These are phyloP conservation scores for Neofusicoccum sp. DNA, from an alignment of 2,329 filamentous ascomycete genomes.

Conservation along the genomic window DNA sequence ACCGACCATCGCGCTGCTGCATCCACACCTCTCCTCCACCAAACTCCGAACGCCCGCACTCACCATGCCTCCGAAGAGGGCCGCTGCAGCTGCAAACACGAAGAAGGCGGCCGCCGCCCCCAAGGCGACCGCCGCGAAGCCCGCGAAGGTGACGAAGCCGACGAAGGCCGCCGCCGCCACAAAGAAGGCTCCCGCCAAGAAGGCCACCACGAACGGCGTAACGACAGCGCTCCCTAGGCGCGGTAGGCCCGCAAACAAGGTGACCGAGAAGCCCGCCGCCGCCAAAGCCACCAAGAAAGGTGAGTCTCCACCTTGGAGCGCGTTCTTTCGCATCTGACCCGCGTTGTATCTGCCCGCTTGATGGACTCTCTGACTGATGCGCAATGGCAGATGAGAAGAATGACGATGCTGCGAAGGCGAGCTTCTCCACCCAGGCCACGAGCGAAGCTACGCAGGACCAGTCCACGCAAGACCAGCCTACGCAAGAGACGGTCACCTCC, in stretches of 20 bases:
- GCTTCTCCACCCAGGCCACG: background rate
- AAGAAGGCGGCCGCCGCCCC: conserved; percentile 25
- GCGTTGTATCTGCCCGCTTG: background rate
- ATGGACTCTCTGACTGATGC: conserved; percentile 2
- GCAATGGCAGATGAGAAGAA: background rate
- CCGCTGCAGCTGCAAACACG: conserved; percentile 13
- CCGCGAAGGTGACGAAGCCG: conserved; percentile 27
- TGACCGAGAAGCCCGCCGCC: background rate
- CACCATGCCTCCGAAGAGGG: conserved; percentile 14
- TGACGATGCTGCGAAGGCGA: conserved; percentile 13
- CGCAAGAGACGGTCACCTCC: conserved; percentile 20
- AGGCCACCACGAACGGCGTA: conserved; percentile 31
- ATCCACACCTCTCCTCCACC: background rate
- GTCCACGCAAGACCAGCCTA: conserved; percentile 16
- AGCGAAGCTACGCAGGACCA: conserved; percentile 29
- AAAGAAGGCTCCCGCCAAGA: conserved; percentile 27
- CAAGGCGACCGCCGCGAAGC: conserved; percentile 26
- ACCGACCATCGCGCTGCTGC: background rate
- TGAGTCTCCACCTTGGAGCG: background rate
- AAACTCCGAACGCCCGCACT: background rate
- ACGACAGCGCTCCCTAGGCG: conserved; percentile 16
- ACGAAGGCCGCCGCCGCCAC: conserved; percentile 19
- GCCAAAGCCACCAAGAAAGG: background rate
- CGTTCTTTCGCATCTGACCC: background rate
- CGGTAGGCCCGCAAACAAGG: conserved; percentile 13